Conservation (phyloP, 1,284 basidiomycete genomes). For the Ustilago xerochloae region DNA sequence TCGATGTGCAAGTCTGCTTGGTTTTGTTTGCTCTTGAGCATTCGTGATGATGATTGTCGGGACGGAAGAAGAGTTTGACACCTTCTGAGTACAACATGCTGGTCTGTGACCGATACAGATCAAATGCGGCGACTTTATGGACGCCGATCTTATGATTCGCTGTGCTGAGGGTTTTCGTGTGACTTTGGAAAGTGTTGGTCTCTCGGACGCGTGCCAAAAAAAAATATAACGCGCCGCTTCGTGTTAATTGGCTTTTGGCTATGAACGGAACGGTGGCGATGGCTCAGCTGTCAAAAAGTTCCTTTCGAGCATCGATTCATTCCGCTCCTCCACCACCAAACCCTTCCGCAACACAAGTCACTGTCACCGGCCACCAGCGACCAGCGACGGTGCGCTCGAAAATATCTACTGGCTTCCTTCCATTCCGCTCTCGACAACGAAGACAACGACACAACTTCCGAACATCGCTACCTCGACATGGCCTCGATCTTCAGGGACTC, state of each 20-base stretch:
- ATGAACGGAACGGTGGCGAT: too few species aligned
- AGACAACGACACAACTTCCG: too few species aligned
- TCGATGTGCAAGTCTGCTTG: too few species aligned
- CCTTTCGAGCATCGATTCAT: background rate
- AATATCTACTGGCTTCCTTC: too few species aligned
- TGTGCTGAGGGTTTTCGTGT: conserved; percentile 6
- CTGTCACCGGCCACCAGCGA: too few species aligned
- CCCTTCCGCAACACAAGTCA: too few species aligned
- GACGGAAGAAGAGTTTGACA: background rate
- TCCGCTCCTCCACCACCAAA: background rate
- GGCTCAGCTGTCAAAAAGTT: too few species aligned
- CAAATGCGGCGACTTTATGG: background rate
- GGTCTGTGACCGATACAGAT: background rate
- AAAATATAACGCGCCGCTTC: conserved; percentile 7
- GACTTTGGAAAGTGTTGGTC: conserved; percentile 22
- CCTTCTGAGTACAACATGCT: too few species aligned
- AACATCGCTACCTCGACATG: conserved; percentile 11
- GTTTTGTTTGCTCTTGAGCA: too few species aligned
- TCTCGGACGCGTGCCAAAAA: conserved; percentile 17
- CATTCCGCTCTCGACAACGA: too few species aligned
- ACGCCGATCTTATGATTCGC: too few species aligned
- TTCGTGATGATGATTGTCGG: background rate
- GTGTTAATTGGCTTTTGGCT: conserved; percentile 11
- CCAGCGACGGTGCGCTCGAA: too few species aligned
- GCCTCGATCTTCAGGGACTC: background rate